Evolutionary conservation across 192 early-diverging fungal genomes (phyloP).

Genomic region (Chytriomyces sp.): DNA sequence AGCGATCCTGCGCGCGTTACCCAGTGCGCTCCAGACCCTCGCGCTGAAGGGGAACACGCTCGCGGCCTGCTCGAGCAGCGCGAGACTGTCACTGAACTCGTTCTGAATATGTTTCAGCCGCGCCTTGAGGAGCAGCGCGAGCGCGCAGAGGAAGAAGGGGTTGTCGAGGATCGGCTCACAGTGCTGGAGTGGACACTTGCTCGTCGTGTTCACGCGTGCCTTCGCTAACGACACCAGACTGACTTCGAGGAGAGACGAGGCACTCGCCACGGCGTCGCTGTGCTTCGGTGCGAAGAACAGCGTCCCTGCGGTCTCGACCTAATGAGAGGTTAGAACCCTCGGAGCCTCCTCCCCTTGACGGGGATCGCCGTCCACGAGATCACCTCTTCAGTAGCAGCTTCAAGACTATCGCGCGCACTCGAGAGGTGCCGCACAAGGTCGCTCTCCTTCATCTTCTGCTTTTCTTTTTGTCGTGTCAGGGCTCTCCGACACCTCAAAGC

Average conservation of each 20-base stretch:
- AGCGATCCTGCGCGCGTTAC: neutral
- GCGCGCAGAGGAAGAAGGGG: constrained; percentile 15
- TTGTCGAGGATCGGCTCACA: constrained; percentile 25
- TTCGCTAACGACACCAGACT: neutral
- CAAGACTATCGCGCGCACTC: neutral
- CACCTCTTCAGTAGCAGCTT: neutral
- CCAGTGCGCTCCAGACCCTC: neutral
- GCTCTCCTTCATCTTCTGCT: no score
- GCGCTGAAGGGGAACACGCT: constrained; percentile 21
- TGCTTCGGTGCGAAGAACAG: neutral
- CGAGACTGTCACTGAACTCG: neutral
- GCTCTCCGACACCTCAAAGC: no score
- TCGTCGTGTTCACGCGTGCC: neutral
- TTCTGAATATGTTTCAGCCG: neutral
- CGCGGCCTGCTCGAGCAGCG: neutral
- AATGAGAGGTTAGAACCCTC: neutral
- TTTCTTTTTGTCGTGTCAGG: no score
- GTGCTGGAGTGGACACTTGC: neutral
- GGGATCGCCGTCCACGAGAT: neutral
- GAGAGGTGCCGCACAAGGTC: no score
- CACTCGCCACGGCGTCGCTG: neutral
- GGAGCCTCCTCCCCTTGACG: no score
- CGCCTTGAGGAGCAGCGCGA: neutral
- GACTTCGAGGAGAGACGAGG: neutral
- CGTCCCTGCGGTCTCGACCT: neutral